Evolutionary conservation across 371 early-diverging fungal genomes (phyloP), one percentile per base, ranked within the genome.

Genomic region (Dinochytrium kinnereticum): DNA sequence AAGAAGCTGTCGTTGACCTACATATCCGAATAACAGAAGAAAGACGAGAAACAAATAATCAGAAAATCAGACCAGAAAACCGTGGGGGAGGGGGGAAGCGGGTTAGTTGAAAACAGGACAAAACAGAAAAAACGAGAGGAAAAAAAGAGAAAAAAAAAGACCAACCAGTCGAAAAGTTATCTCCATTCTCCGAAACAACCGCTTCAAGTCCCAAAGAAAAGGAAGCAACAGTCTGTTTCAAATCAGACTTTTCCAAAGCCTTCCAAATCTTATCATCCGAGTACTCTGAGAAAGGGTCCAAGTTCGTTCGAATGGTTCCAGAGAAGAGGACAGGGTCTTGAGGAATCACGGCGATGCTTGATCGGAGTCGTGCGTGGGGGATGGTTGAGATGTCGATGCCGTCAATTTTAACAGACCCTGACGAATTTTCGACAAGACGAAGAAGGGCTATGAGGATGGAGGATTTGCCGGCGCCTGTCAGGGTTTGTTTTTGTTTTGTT

Each of bases 261-360:
- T 80, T 78, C 90, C 89, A 91, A 33, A 91, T 68, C 34, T 79
- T 79, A 61, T 78, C 80, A 44, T 92, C 92, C 7, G 86, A 80
- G 50, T 90, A 81, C n/a, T 77, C 77, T 39, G 77, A 80, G 72
- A 91, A 84, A 1, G 91, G 90, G 72, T 92, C 92, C 55, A 82
- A 59, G 55, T 79, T 80, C 33, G 39, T 30, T 1, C 82, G 59
- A 13, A 82, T 36, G 2, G 79, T 82, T 19, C 82, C 82, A 2
- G 75, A 50, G 66, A 81, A 84, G 36, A 84, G 68, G 13, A 84
- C 77, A 10, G 81, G 81, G 55, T 84, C 84, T 83, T 98, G 99
- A 30, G 99, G 98, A 77, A 79, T 80, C 53, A 82, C 71, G 1
- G 71, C 68, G 26, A 78, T 21, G 5, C 73, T 44, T 10, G 64